Evolutionary conservation across 176 grass and related monocot species (phyloP).

Genomic region (sorghum (Sorghum bicolor)): DNA sequence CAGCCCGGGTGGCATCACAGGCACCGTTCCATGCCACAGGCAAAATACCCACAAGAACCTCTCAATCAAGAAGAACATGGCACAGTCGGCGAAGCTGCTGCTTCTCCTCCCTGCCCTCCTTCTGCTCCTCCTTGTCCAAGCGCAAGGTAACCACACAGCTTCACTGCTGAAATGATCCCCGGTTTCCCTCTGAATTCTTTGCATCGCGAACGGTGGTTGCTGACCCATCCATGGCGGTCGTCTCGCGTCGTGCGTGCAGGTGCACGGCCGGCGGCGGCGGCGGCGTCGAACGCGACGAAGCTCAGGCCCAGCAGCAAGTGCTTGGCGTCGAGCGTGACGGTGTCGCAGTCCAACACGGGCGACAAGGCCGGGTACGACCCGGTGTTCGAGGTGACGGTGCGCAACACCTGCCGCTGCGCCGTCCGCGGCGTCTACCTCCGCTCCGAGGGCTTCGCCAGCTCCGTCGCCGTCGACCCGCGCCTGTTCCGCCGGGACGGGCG

Average conservation of each 20-base stretch:
- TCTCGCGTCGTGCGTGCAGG: not conserved
- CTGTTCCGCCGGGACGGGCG: constrained; percentile 46
- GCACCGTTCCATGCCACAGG: not conserved
- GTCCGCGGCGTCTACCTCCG: constrained; percentile 35
- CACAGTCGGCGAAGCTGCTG: not conserved
- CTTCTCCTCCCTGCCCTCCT: not conserved
- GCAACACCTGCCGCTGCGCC: constrained; percentile 54
- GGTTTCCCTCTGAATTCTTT: not conserved
- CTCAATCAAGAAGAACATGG: not conserved
- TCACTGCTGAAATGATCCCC: too few species aligned
- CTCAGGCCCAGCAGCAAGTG: not conserved
- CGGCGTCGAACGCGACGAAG: not conserved
- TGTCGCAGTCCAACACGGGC: constrained; percentile 54
- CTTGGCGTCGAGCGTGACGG: constrained; percentile 39
- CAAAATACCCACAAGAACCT: not conserved
- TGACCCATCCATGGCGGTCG: not conserved
- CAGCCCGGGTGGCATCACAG: not conserved
- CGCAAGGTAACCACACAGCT: constrained; percentile 26
- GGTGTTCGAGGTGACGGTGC: constrained; percentile 69
- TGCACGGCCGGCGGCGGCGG: not conserved
- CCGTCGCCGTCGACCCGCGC: constrained; percentile 50
- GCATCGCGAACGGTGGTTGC: not conserved
- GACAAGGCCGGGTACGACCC: constrained; percentile 38
- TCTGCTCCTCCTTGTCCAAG: constrained; percentile 6
- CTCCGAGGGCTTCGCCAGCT: constrained; percentile 69